Evolutionary conservation across 2,329 filamentous ascomycete species (phyloP).

Genomic region (Aspergillus texensis): DNA sequence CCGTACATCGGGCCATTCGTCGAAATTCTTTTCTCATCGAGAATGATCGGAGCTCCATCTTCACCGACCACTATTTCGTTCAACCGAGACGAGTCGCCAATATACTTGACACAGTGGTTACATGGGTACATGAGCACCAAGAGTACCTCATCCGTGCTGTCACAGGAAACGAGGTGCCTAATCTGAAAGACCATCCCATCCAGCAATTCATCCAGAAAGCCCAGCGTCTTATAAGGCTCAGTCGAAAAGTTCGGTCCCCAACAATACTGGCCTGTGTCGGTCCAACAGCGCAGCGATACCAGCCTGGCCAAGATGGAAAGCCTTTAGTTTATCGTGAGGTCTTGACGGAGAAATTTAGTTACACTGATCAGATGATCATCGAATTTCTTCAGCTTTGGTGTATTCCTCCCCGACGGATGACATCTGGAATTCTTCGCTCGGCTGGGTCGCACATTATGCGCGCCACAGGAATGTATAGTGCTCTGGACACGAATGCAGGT

Average conservation of each 20-base stretch:
- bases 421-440: constrained; percentile 47
- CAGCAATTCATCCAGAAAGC: constrained; percentile 49
- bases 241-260: constrained; percentile 45
- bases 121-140: constrained; percentile 59
- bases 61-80: constrained; percentile 49
- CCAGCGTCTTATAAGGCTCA: constrained; percentile 43
- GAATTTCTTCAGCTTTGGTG: constrained; percentile 58
- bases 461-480: constrained; percentile 58
- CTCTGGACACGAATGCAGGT: constrained; percentile 37
- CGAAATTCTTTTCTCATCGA: constrained; percentile 38
- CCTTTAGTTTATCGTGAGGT: constrained; percentile 34
- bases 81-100: constrained; percentile 55
- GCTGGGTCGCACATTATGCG: constrained; percentile 59
- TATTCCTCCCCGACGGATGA: constrained; percentile 44
- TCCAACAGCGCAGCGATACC: constrained; percentile 39
- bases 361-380: constrained; percentile 56
- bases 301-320: constrained; percentile 30
- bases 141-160: constrained; percentile 32
- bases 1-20: constrained; percentile 38
- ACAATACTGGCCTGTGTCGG: constrained; percentile 47
- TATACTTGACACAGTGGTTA: constrained; percentile 52
- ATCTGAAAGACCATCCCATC: constrained; percentile 41
- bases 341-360: constrained; percentile 47
- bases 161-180: constrained; percentile 28
- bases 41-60: constrained; percentile 35